Conservation (phyloP, 73 alveolate species). For the Stentor roeselii region DNA sequence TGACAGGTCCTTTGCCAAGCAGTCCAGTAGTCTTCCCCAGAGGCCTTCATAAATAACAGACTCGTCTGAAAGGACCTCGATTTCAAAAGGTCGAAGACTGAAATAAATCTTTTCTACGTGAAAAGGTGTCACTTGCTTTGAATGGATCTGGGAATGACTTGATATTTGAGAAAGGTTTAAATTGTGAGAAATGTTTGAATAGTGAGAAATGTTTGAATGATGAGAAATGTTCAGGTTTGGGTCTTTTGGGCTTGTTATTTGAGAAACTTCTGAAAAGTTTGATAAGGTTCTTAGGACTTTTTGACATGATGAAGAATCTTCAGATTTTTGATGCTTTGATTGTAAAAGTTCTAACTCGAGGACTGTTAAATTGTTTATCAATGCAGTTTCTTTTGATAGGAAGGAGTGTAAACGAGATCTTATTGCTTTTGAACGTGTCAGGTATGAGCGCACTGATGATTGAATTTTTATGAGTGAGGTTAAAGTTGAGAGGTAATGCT, state of each 20-base stretch:
- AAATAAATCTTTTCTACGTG: constrained; percentile 17
- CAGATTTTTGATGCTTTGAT: background rate
- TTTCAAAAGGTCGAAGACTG: constrained; percentile 10
- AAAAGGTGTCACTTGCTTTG: constrained; percentile 13
- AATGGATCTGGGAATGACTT: background rate
- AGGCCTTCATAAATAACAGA: constrained; percentile 4
- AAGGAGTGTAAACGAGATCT: background rate
- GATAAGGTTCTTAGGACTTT: constrained; percentile 8
- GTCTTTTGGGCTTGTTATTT: background rate
- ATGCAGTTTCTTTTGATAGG: constrained; percentile 4
- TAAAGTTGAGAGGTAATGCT: background rate
- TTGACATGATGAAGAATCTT: background rate
- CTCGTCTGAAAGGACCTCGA: background rate
- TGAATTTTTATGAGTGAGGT: background rate
- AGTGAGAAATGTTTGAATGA: background rate
- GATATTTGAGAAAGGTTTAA: background rate
- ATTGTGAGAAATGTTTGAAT: background rate
- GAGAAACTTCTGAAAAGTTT: background rate
- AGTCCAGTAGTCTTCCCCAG: constrained; percentile 8
- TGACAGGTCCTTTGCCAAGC: constrained; percentile 14
- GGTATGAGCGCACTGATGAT: background rate
- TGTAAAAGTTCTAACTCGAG: background rate
- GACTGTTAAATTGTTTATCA: background rate
- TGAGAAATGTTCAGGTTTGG: background rate
- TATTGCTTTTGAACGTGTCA: background rate